phyloP scores from a whole-genome alignment of 257 asterid species.

The Solanum rostratum region DNA sequence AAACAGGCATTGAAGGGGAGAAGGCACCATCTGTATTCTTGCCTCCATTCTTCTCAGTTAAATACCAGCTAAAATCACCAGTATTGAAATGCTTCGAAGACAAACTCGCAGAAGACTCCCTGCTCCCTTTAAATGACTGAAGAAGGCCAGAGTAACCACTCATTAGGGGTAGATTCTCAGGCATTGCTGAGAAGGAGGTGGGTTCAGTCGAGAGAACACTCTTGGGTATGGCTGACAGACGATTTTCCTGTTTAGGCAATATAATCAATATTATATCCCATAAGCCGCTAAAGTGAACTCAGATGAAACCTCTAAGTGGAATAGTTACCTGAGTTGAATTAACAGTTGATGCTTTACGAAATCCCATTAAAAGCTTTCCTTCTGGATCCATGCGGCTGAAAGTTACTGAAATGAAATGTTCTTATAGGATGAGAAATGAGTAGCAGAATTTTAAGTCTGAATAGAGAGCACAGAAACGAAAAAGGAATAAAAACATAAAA shows the following conservation, averaged over 20 bases:
- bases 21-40: slow-evolving; percentile 34
- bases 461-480: neutral
- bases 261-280: neutral
- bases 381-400: slow-evolving; percentile 99
- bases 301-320: neutral
- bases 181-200: slow-evolving; percentile 41
- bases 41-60: slow-evolving; percentile 23
- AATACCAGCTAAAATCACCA: slow-evolving; percentile 32
- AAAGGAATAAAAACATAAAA: neutral
- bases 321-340: slow-evolving; percentile 39
- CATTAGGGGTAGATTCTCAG: slow-evolving; percentile 46
- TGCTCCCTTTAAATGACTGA: slow-evolving; percentile 60
- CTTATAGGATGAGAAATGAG: slow-evolving; percentile 7
- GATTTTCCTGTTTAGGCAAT: slow-evolving; percentile 11
- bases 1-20: slow-evolving; percentile 28
- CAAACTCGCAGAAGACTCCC: slow-evolving; percentile 28
- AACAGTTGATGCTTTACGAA: slow-evolving; percentile 67
- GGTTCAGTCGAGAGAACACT: slow-evolving; percentile 42
- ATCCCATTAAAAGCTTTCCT: slow-evolving; percentile 94
- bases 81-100: slow-evolving; percentile 34
- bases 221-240: slow-evolving; percentile 29
- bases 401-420: slow-evolving; percentile 48
- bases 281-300: neutral
- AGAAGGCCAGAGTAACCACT: slow-evolving; percentile 59
- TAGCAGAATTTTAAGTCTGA: neutral